Evolutionary conservation across 164 flowering plant species (phyloP).

Genomic region (Tetracentron sinense): DNA sequence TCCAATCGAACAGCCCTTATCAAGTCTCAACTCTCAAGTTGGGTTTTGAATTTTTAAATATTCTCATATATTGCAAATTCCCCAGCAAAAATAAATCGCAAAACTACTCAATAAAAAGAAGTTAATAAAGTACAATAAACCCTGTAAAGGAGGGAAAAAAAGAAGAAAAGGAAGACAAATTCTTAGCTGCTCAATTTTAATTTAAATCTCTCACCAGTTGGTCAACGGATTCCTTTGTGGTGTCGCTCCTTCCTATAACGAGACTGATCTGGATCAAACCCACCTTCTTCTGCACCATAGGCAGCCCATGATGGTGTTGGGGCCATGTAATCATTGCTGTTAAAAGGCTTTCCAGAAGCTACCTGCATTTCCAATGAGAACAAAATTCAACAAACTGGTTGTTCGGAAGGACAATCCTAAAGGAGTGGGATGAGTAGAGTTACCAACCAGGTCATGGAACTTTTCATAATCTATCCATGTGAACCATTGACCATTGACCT

Average conservation of each 20-base stretch:
- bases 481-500: slow-evolving; percentile 79
- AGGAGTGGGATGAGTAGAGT: not conserved
- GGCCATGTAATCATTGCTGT: slow-evolving; percentile 81
- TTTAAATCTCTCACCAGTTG: slow-evolving; percentile 9
- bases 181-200: not conserved
- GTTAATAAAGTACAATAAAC: not conserved
- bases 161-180: not conserved
- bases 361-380: slow-evolving; percentile 43
- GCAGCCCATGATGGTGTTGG: slow-evolving; percentile 93
- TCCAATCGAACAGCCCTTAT: not conserved
- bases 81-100: too few species aligned
- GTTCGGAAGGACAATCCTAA: not conserved
- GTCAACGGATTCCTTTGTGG: slow-evolving; percentile 43
- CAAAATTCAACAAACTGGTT: not conserved
- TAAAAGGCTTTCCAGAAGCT: slow-evolving; percentile 72
- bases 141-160: not conserved
- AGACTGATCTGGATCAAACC: slow-evolving; percentile 86
- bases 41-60: not conserved
- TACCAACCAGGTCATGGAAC: slow-evolving; percentile 87
- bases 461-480: slow-evolving; percentile 99
- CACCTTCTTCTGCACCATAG: slow-evolving; percentile 94
- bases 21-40: too few species aligned
- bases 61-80: too few species aligned
- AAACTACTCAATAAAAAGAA: not conserved
- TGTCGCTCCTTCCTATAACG: slow-evolving; percentile 79